Evolutionary conservation across 345 rosid genomes (phyloP).

Genomic region (Sonneratia alba): DNA sequence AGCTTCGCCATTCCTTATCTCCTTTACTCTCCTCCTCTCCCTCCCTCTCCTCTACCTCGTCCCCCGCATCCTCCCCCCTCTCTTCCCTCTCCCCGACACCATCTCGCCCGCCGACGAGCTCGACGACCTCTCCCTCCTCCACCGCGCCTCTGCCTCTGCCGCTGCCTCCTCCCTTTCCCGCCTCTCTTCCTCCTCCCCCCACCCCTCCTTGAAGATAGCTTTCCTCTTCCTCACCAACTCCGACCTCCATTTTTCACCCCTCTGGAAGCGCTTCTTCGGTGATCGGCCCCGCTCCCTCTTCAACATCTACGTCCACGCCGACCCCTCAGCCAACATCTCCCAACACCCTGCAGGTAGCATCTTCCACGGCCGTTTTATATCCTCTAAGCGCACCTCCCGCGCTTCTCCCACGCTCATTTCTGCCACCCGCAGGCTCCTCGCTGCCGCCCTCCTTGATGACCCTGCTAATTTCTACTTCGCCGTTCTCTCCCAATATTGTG

Average conservation of each 20-base stretch:
- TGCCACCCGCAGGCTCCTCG: slow-evolving; percentile 85
- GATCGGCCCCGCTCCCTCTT: slow-evolving; percentile 22
- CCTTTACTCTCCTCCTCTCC: slow-evolving; percentile 24
- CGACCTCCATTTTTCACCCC: slow-evolving; percentile 72
- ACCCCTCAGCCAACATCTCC: slow-evolving; percentile 57
- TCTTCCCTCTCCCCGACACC: slow-evolving; percentile 40
- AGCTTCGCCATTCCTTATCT: slow-evolving; percentile 3
- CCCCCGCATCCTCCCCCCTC: slow-evolving; percentile 26
- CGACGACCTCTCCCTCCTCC: slow-evolving; percentile 59
- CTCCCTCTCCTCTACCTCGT: slow-evolving; percentile 38
- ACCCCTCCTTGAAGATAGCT: slow-evolving; percentile 65
- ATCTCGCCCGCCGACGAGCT: slow-evolving; percentile 68
- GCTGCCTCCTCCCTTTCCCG: slow-evolving; percentile 17
- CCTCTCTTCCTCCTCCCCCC: slow-evolving; percentile 40
- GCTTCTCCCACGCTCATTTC: slow-evolving; percentile 91
- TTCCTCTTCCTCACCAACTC: slow-evolving; percentile 90
- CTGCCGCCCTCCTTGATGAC: slow-evolving; percentile 79
- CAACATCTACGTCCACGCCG: slow-evolving; percentile 87
- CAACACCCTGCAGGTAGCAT: slow-evolving; percentile 26
- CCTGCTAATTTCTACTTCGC: slow-evolving; percentile 77
- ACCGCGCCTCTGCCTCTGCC: slow-evolving; percentile 15
- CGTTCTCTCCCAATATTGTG: slow-evolving; percentile 71
- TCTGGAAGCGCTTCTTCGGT: slow-evolving; percentile 69
- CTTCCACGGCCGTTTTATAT: slow-evolving; percentile 39
- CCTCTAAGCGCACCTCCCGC: slow-evolving; percentile 60